These are phyloP conservation scores for Trametes cingulata DNA, from an alignment of 768 basidiomycete genomes.

Conservation along the genomic window DNA sequence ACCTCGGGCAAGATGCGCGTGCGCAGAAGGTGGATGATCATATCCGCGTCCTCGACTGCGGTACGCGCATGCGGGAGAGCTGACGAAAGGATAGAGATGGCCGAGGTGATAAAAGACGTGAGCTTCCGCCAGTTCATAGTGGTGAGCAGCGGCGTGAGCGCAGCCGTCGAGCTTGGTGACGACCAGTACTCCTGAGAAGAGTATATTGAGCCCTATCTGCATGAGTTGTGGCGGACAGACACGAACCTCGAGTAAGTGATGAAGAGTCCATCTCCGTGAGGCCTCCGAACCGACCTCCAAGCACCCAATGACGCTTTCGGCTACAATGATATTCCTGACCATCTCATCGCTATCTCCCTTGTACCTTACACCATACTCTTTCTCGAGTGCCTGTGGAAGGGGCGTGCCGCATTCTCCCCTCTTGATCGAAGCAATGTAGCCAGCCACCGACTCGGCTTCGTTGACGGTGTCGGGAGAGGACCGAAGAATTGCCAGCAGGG, in stretches of 20 bases:
- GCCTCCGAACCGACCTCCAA: conserved; percentile 49
- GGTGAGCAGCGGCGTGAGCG: conserved; percentile 46
- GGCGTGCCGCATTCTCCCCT: conserved; percentile 52
- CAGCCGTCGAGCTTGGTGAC: conserved; percentile 29
- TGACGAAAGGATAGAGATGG: conserved; percentile 33
- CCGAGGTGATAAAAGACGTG: conserved; percentile 37
- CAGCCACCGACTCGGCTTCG: conserved; percentile 41
- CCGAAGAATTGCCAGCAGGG: conserved; percentile 46
- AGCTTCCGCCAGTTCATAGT: conserved; percentile 52
- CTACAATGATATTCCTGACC: conserved; percentile 49
- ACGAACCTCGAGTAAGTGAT: conserved; percentile 51
- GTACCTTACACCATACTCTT: conserved; percentile 47
- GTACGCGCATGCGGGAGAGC: conserved; percentile 18
- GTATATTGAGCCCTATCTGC: background rate
- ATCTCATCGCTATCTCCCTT: conserved; percentile 38
- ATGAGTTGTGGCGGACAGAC: background rate
- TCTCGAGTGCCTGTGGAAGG: conserved; percentile 46
- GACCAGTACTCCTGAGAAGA: conserved; percentile 53
- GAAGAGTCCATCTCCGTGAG: conserved; percentile 52
- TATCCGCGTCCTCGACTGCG: conserved; percentile 29
- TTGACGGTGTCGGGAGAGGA: conserved; percentile 26
- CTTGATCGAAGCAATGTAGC: conserved; percentile 47
- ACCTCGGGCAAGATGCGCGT: conserved; percentile 52
- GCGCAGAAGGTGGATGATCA: conserved; percentile 41
- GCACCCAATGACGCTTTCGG: conserved; percentile 42